These are phyloP conservation scores for Phytopythium vexans DNA, from an alignment of 352 stramenopile genomes.

Conservation along the genomic window DNA sequence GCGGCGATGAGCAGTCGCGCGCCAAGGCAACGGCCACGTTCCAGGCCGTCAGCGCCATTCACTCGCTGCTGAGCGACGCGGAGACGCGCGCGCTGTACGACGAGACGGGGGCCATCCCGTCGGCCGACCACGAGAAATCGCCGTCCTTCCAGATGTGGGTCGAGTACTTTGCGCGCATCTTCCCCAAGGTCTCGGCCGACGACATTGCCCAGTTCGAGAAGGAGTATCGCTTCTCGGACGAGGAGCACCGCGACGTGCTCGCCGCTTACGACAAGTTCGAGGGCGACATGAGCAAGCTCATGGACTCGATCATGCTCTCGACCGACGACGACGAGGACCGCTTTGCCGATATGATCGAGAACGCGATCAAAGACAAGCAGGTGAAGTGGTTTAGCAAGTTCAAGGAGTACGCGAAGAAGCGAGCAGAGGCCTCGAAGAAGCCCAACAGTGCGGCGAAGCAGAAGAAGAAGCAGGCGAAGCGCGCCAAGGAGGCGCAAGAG, in stretches of 20 bases:
- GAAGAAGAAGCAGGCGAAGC: constrained; percentile 50
- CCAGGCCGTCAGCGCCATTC: constrained; percentile 83
- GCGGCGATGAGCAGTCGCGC: constrained; percentile 53
- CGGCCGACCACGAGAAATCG: constrained; percentile 48
- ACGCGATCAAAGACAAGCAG: constrained; percentile 49
- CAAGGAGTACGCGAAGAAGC: constrained; percentile 42
- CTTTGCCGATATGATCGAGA: constrained; percentile 64
- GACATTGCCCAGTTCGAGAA: constrained; percentile 80
- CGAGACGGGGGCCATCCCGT: constrained; percentile 71
- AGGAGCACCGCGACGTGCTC: constrained; percentile 81
- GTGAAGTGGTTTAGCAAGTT: constrained; percentile 38
- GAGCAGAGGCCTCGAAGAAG: constrained; percentile 35
- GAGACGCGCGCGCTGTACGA: constrained; percentile 81
- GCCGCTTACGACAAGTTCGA: constrained; percentile 72
- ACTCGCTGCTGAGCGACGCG: constrained; percentile 79
- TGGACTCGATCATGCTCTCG: constrained; percentile 88
- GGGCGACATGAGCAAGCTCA: constrained; percentile 73
- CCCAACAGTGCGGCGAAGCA: constrained; percentile 23
- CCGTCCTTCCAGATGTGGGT: constrained; percentile 71
- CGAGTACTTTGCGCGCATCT: constrained; percentile 86
- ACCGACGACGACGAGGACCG: constrained; percentile 76
- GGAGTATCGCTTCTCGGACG: constrained; percentile 81
- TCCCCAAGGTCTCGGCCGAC: constrained; percentile 81
- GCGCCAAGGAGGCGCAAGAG: constrained; percentile 53
- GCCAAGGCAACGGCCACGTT: constrained; percentile 74